Conservation (phyloP, 2,329 filamentous ascomycete genomes). For the Botrytis cinerea region DNA sequence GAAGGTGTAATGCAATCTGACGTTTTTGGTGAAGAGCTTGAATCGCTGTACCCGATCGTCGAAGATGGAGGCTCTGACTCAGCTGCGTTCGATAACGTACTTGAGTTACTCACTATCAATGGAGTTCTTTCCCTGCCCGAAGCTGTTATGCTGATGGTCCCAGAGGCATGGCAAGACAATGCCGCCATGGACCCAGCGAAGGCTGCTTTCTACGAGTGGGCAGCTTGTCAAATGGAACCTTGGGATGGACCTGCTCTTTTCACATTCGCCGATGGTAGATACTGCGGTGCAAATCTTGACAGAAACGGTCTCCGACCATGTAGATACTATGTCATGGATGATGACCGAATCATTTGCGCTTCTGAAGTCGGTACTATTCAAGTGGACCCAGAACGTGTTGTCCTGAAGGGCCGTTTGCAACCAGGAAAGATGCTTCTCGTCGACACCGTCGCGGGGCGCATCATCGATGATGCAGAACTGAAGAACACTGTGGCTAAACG, state of each 20-base stretch:
- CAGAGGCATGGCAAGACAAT: constrained; percentile 97
- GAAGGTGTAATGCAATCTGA: constrained; percentile 94
- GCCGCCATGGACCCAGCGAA: constrained; percentile 89
- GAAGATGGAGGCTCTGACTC: constrained; percentile 97
- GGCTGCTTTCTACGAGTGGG: constrained; percentile 98
- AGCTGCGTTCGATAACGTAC: constrained; percentile 94
- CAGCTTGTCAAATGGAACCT: constrained; percentile 97
- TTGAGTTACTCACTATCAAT: constrained; percentile 92
- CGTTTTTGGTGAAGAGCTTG: constrained; percentile 88
- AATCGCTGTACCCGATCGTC: constrained; percentile 88
- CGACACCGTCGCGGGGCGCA: constrained; percentile 85
- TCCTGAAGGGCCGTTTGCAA: constrained; percentile 91
- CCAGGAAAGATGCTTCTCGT: constrained; percentile 96
- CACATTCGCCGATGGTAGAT: constrained; percentile 94
- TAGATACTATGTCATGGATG: constrained; percentile 94
- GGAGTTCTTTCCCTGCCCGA: constrained; percentile 93
- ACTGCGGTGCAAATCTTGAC: constrained; percentile 95
- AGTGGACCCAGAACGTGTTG: constrained; percentile 84
- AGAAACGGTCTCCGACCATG: constrained; percentile 93
- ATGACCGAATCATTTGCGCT: constrained; percentile 95
- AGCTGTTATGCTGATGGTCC: constrained; percentile 98
- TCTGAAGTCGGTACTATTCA: constrained; percentile 94
- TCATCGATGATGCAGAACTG: constrained; percentile 91
- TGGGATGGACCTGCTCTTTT: constrained; percentile 97
- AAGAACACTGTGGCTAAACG: constrained; percentile 86